Evolutionary conservation across 495 filamentous ascomycete genomes (phyloP).

Genomic region (Bacidia rubella): DNA sequence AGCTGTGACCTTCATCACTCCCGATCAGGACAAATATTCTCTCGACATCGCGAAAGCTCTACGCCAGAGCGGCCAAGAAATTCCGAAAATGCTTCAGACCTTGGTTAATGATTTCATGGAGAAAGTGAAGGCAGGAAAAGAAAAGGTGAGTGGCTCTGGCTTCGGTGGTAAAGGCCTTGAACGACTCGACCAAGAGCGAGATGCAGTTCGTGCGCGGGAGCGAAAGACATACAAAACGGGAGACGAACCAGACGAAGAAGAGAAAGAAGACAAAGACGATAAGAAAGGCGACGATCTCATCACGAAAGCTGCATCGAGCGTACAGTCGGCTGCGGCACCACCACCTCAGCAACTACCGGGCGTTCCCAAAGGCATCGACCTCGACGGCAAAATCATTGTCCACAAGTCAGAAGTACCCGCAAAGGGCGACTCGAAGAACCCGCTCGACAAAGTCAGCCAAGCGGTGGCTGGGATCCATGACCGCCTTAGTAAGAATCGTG

Average conservation of each 20-base stretch:
- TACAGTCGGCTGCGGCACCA: conserved; percentile 42
- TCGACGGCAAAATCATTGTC: conserved; percentile 66
- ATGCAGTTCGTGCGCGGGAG: conserved; percentile 68
- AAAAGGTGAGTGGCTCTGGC: conserved; percentile 65
- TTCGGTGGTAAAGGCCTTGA: conserved; percentile 95
- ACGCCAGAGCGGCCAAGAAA: conserved; percentile 71
- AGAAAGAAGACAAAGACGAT: conserved; percentile 54
- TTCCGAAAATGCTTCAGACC: conserved; percentile 59
- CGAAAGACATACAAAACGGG: conserved; percentile 82
- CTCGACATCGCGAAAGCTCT: conserved; percentile 85
- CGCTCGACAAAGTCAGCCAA: conserved; percentile 69
- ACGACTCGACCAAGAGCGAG: conserved; percentile 77
- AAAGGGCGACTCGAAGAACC: conserved; percentile 41
- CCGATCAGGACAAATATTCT: conserved; percentile 81
- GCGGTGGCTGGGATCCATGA: conserved; percentile 79
- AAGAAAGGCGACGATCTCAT: conserved; percentile 45
- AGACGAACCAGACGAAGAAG: conserved; percentile 75
- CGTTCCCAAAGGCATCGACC: conserved; percentile 50
- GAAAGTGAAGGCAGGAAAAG: conserved; percentile 85
- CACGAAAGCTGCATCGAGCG: conserved; percentile 49
- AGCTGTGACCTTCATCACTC: conserved; percentile 86
- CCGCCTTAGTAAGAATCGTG: conserved; percentile 71
- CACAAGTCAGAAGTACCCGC: conserved; percentile 54
- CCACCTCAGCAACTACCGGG: conserved; percentile 28
- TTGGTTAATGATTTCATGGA: conserved; percentile 58